These are phyloP conservation scores for Talaromyces ruber DNA, from an alignment of 495 filamentous ascomycete species.

Conservation along the genomic window DNA sequence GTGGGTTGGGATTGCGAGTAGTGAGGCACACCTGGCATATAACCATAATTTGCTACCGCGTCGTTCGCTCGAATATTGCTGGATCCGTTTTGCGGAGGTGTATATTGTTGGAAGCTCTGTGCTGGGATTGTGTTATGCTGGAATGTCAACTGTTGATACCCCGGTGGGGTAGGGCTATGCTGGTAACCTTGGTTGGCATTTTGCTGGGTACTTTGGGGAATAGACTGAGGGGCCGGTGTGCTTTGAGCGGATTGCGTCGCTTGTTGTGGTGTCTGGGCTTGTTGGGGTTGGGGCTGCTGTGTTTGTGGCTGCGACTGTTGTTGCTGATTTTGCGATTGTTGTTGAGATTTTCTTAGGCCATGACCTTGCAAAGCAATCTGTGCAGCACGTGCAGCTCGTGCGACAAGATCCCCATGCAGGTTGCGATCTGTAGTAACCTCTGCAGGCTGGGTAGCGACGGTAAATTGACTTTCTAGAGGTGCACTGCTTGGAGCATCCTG, in stretches of 20 bases:
- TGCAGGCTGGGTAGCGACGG: slow-evolving; percentile 29
- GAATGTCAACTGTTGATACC: slow-evolving; percentile 32
- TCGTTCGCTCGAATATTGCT: slow-evolving; percentile 25
- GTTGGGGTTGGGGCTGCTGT: slow-evolving; percentile 17
- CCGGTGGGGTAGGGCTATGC: slow-evolving; percentile 30
- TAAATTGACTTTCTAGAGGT: slow-evolving; percentile 38
- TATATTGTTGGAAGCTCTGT: slow-evolving; percentile 39
- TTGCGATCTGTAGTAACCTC: slow-evolving; percentile 35
- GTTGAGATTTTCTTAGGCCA: slow-evolving; percentile 34
- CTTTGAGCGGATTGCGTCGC: slow-evolving; percentile 10
- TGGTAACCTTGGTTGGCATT: slow-evolving; percentile 20
- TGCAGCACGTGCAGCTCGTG: slow-evolving; percentile 43
- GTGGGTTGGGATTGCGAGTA: slow-evolving; percentile 69
- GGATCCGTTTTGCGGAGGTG: slow-evolving; percentile 26
- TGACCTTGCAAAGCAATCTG: slow-evolving; percentile 46
- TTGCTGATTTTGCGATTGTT: slow-evolving; percentile 28
- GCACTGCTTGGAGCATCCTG: slow-evolving; percentile 23
- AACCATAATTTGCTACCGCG: slow-evolving; percentile 33
- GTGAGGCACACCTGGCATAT: slow-evolving; percentile 45
- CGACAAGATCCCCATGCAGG: slow-evolving; percentile 44
- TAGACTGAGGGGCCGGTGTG: slow-evolving; percentile 15
- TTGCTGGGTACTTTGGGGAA: slow-evolving; percentile 22
- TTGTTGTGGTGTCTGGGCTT: slow-evolving; percentile 24
- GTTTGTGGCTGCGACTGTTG: slow-evolving; percentile 19
- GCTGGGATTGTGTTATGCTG: slow-evolving; percentile 28